Evolutionary conservation across 2,329 filamentous ascomycete genomes (phyloP).

Genomic region (Pyrenochaeta sp.): DNA sequence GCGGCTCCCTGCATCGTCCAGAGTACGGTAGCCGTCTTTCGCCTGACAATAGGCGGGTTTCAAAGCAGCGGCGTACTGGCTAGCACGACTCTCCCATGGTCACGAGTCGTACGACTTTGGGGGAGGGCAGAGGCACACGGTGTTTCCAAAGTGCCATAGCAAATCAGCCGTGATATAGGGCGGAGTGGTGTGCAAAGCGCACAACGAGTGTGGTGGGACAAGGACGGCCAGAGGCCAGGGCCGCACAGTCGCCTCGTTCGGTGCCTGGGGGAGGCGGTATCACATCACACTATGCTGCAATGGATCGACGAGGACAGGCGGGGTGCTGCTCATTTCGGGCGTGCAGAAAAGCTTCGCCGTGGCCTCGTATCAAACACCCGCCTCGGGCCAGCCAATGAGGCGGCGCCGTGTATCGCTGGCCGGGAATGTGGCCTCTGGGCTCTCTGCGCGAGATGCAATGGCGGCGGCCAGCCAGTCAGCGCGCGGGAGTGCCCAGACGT

Average conservation of each 20-base stretch:
- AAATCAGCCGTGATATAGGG: constrained; percentile 30
- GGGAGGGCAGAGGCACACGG: not conserved
- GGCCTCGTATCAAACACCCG: constrained; percentile 1
- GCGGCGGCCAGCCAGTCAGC: not conserved
- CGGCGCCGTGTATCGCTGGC: not conserved
- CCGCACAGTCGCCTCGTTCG: constrained; percentile 23
- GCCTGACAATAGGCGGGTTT: constrained; percentile 14
- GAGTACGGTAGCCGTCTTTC: constrained; percentile 8
- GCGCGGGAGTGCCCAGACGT: not conserved
- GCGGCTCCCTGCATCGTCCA: constrained; percentile 19
- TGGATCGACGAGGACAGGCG: constrained; percentile 16
- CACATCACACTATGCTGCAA: constrained; percentile 3
- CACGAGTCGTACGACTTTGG: constrained; percentile 30
- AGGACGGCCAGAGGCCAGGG: constrained; percentile 1
- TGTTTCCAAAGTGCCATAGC: constrained; percentile 28
- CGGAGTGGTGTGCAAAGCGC: too few species aligned
- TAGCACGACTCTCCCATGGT: not conserved
- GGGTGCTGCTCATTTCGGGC: constrained; percentile 12
- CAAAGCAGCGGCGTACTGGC: constrained; percentile 20
- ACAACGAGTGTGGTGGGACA: constrained; percentile 14
- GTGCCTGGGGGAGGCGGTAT: not conserved
- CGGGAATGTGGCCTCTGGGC: not conserved
- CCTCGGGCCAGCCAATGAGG: constrained; percentile 4
- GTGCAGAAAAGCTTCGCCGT: constrained; percentile 18
- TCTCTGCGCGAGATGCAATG: not conserved